phyloP scores from a whole-genome alignment of 2,329 filamentous ascomycete genomes.

The Colletotrichum sp. region DNA sequence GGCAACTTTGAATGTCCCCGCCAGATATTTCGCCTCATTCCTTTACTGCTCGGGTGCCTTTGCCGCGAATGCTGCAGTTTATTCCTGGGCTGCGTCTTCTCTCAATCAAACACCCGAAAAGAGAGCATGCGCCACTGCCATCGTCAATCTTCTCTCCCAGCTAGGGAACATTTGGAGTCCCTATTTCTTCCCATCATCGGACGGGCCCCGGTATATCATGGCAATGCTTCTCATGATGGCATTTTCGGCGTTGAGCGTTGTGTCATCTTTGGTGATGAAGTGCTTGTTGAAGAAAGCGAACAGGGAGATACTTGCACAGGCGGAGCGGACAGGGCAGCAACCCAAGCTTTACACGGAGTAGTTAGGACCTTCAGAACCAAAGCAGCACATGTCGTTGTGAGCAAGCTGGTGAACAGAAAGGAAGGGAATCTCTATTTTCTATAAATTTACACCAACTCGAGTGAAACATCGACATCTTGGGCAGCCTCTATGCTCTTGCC shows the following conservation, averaged over 20 bases:
- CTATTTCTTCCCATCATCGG: conserved; percentile 37
- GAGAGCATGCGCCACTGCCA: conserved; percentile 35
- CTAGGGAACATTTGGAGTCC: conserved; percentile 42
- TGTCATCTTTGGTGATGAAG: neutral
- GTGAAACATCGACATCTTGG: conserved; percentile 18
- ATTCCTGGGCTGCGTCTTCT: conserved; percentile 35
- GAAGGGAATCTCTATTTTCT: neutral
- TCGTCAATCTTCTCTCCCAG: conserved; percentile 40
- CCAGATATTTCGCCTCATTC: conserved; percentile 47
- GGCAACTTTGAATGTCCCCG: conserved; percentile 54
- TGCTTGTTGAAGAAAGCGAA: neutral
- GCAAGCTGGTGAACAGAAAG: neutral
- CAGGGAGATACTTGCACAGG: neutral
- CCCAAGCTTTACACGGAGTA: neutral
- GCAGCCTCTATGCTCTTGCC: conserved; percentile 23
- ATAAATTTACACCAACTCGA: neutral
- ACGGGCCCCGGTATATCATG: conserved; percentile 30
- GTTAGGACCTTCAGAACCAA: neutral
- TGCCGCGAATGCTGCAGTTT: conserved; percentile 34
- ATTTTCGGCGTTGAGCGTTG: neutral
- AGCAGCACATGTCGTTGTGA: neutral
- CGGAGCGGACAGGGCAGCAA: neutral
- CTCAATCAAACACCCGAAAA: conserved; percentile 41
- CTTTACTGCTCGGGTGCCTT: conserved; percentile 31
- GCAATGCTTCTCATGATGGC: conserved; percentile 28